Evolutionary conservation across 305 asterid genomes (phyloP).

Genomic region (Coffea humblotiana): DNA sequence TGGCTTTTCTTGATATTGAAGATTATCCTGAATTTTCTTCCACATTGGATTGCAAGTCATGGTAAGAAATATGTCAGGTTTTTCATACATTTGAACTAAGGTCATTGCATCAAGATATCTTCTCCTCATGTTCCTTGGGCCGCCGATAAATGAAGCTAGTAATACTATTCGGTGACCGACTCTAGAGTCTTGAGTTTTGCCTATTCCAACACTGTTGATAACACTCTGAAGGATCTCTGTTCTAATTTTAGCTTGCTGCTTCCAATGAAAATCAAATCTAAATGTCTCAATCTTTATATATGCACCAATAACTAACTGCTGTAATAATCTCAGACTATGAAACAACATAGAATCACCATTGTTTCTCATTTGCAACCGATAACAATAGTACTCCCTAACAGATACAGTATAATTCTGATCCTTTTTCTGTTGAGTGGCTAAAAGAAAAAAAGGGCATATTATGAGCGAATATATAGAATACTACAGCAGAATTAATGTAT

Average conservation of each 20-base stretch:
- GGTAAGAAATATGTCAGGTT: not conserved
- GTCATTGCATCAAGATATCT: not conserved
- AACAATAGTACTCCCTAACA: not conserved
- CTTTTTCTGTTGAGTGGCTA: not conserved
- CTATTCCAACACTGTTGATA: not conserved
- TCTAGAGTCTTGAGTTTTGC: not conserved
- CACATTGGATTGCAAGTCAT: not conserved
- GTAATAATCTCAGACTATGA: not conserved
- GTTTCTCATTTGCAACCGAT: not conserved
- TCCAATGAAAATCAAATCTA: too few relatives aligned
- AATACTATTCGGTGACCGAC: not conserved
- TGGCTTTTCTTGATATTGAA: not conserved
- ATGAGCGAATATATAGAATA: not conserved
- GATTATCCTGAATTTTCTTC: not conserved
- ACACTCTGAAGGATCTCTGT: not conserved
- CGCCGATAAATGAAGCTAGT: not conserved
- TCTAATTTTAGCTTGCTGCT: not conserved
- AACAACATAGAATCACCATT: not conserved
- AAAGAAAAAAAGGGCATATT: too few relatives aligned
- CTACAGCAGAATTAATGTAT: too few relatives aligned
- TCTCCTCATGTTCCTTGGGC: not conserved
- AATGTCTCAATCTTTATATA: not conserved
- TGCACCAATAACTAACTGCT: conserved; percentile 8
- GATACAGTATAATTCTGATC: not conserved
- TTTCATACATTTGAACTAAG: not conserved